Percentiles rank a stretch among this genome's conserved stretches.
Conservation (phyloP, 306 rosid species). For the Dryas alaskensis region DNA sequence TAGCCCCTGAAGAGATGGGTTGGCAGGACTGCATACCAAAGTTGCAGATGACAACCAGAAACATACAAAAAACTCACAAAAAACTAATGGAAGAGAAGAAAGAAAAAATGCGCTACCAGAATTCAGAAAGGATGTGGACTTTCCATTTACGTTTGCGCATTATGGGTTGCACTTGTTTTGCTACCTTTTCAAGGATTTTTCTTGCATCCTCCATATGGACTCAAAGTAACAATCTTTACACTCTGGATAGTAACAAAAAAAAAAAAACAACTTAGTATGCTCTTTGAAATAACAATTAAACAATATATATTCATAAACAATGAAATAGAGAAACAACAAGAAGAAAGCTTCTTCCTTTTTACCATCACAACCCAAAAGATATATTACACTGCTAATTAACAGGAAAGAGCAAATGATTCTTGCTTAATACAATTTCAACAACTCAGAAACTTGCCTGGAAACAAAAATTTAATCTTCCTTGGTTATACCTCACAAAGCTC, state of each 20-base stretch:
- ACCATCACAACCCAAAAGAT: not conserved
- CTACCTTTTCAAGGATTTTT: slow-evolving; percentile 42
- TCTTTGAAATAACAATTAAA: not conserved
- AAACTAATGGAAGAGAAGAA: not conserved
- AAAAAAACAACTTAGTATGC: not conserved
- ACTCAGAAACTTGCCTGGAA: not conserved
- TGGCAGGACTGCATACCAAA: slow-evolving; percentile 47
- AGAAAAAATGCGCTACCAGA: slow-evolving; percentile 35
- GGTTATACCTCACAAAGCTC: too few relatives aligned
- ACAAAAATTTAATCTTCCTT: not conserved
- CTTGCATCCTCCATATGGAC: slow-evolving; percentile 44
- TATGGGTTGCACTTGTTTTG: slow-evolving; percentile 59
- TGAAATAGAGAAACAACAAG: not conserved
- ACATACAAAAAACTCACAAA: not conserved
- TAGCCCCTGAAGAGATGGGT: slow-evolving; percentile 52
- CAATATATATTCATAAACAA: not conserved
- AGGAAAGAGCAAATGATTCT: not conserved
- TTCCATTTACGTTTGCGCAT: slow-evolving; percentile 56
- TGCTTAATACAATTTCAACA: not conserved
- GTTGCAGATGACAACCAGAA: slow-evolving; percentile 13
- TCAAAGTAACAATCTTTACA: not conserved
- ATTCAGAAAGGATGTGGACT: slow-evolving; percentile 54
- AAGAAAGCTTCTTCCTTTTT: not conserved
- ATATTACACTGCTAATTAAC: not conserved
- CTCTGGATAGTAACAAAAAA: not conserved